These are phyloP conservation scores for Talaromyces sp. DNA, from an alignment of 2,329 filamentous ascomycete genomes.

Conservation along the genomic window DNA sequence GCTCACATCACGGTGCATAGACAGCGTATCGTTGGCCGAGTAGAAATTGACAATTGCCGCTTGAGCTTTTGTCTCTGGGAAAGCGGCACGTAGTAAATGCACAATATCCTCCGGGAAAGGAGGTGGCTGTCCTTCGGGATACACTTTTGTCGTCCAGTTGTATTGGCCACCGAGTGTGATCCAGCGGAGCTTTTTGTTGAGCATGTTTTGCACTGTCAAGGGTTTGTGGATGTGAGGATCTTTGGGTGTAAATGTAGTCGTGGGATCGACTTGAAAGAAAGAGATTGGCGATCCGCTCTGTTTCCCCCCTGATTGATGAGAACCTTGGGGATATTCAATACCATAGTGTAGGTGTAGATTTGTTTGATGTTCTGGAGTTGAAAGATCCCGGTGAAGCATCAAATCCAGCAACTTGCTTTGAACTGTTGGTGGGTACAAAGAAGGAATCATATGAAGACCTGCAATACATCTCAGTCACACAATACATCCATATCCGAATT, in stretches of 20 bases:
- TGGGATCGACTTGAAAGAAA: conserved; percentile 51
- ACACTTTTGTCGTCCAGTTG: conserved; percentile 85
- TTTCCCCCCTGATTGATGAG: background rate
- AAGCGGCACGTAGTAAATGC: conserved; percentile 61
- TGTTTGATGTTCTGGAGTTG: conserved; percentile 68
- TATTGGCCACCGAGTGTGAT: conserved; percentile 93
- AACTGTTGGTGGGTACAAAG: conserved; percentile 62
- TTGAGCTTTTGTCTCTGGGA: conserved; percentile 72
- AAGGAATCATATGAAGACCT: conserved; percentile 77
- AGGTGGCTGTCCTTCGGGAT: conserved; percentile 64
- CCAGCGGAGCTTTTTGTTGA: conserved; percentile 83
- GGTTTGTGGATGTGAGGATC: conserved; percentile 70
- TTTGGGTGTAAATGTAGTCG: conserved; percentile 50
- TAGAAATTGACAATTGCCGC: conserved; percentile 95
- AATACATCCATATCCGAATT: background rate
- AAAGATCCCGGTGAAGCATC: conserved; percentile 72
- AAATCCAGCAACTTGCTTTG: conserved; percentile 67
- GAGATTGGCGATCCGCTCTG: conserved; percentile 23
- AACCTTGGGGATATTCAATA: conserved; percentile 54
- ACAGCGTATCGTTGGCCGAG: conserved; percentile 81
- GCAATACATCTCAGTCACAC: background rate
- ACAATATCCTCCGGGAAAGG: conserved; percentile 70
- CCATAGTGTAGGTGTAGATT: conserved; percentile 84
- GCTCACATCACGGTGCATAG: conserved; percentile 89
- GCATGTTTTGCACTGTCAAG: conserved; percentile 62